Evolutionary conservation across 2,329 filamentous ascomycete species (phyloP), one percentile per base, ranked within the genome.

Genomic region (Colletotrichum limetticola): DNA sequence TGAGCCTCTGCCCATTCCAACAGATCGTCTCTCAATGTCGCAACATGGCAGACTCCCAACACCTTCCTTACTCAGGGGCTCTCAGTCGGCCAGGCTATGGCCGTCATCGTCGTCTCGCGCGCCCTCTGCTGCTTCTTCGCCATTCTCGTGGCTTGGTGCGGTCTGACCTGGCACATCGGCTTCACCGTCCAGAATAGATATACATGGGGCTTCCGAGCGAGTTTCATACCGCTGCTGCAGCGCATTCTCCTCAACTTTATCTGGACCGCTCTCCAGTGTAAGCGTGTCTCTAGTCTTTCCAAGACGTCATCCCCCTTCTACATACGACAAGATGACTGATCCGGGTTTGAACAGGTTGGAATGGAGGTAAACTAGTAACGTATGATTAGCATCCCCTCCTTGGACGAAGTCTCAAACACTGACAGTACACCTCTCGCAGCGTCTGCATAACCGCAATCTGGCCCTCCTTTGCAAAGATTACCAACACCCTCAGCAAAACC

Each of bases 161-260:
- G 86, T 14, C 66, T 87, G 5, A 82, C 81, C 52, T 88, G 85
- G 85, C 86, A 88, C 75, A 84, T 88, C 68, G 86, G 86, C 66
- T 85, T 87, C 75, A 87, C 85, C 0, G 79, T 87, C 16, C 85
- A 87, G 76, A 87, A 86, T 74, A 81, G 86, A 6, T 87, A 82
- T 74, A 85, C 84, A 8, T 88, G 86, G 86, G 86, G 86, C 4
- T 76, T 87, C 78, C 80, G 84, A 35, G 86, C 82, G 1, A 85
- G 84, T 58, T 88, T 87, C 65, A 85, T 88, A 37, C 85, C 86
- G 0, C 78, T 87, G 19, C 72, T 84, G 7, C 85, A 87, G 75
- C 82, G 86, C 2, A 82, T 86, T 22, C 61, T 88, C 61, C 80
- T 88, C 9, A 87, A 87, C 75, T 87, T 88, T 67, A 86, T 88